Conservation (phyloP, 2,329 filamentous ascomycete species). For the Fonsecaea erecta region DNA sequence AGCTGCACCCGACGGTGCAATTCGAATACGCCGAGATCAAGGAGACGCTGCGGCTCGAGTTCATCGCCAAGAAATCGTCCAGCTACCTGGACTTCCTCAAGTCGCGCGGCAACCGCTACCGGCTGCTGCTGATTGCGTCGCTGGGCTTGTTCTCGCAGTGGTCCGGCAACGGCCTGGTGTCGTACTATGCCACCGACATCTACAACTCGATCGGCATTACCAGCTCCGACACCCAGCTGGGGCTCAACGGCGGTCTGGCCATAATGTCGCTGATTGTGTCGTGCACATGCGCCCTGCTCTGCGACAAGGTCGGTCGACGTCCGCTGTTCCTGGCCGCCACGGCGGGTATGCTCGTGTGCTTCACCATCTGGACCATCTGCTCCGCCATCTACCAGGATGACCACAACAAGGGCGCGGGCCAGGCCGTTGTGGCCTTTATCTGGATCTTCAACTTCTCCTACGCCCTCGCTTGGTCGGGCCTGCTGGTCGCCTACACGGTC, state of each 20-base stretch:
- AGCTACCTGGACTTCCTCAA: slow-evolving; percentile 12
- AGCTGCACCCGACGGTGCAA: slow-evolving; percentile 5
- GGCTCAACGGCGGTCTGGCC: no score
- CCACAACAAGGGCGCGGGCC: slow-evolving; percentile 41
- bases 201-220: slow-evolving; percentile 1
- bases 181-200: slow-evolving; percentile 5
- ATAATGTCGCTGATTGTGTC: slow-evolving; percentile 14
- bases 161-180: slow-evolving; percentile 3
- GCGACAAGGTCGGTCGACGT: slow-evolving; percentile 6
- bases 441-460: slow-evolving; percentile 11
- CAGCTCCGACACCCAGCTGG: no score
- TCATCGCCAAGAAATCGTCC: neutral
- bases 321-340: slow-evolving; percentile 4
- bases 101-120: slow-evolving; percentile 5
- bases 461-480: slow-evolving; percentile 7
- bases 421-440: slow-evolving; percentile 25
- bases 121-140: slow-evolving; percentile 5
- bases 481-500: slow-evolving; percentile 8
- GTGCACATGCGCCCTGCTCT: neutral
- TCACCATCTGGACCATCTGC: slow-evolving; percentile 50
- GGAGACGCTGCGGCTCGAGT: slow-evolving; percentile 7
- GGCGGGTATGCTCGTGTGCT: slow-evolving; percentile 41
- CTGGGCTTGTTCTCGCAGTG: slow-evolving; percentile 7
- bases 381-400: slow-evolving; percentile 44
- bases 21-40: slow-evolving; percentile 8